A percentile compares a stretch with the other conserved stretches of the same genome.
These are phyloP conservation scores for Tricladium varicosporioides DNA, from an alignment of 2,329 filamentous ascomycete species.

Conservation along the genomic window DNA sequence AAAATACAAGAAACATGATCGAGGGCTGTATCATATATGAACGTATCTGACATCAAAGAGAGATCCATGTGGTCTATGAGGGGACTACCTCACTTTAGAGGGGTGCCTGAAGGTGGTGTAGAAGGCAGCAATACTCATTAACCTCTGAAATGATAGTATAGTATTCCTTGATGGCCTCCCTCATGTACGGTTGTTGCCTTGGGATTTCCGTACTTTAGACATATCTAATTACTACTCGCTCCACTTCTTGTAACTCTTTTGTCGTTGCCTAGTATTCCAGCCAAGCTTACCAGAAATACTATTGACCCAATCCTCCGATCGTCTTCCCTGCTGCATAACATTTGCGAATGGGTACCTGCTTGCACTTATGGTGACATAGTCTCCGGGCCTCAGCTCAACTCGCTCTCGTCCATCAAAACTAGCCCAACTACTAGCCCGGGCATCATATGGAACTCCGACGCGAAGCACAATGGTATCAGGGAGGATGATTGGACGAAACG, in stretches of 20 bases:
- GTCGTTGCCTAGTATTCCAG: conserved; percentile 78
- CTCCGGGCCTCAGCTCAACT: conserved; percentile 72
- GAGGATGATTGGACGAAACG: conserved; percentile 93
- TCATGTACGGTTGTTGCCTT: no score
- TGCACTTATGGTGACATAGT: conserved; percentile 83
- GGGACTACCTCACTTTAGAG: no score
- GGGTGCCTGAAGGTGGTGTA: no score
- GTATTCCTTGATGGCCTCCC: no score
- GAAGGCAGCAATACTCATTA: no score
- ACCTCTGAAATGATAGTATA: no score
- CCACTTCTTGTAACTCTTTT: conserved; percentile 58
- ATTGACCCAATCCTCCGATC: conserved; percentile 78
- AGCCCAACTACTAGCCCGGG: conserved; percentile 88
- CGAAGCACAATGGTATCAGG: conserved; percentile 94
- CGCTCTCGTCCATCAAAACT: conserved; percentile 94
- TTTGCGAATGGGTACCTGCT: conserved; percentile 78
- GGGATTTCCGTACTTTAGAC: no score
- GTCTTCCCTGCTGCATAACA: conserved; percentile 66
- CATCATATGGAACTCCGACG: conserved; percentile 91
- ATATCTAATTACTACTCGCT: not conserved
- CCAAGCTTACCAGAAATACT: conserved; percentile 76
- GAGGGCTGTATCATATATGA: no score
- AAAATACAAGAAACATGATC: no score
- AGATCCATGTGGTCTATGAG: no score
- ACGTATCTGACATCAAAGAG: no score